A percentile compares a stretch with the other conserved stretches of the same genome.
Evolutionary conservation across 1,284 basidiomycete genomes (phyloP).

Genomic region (Rhodotorula mucilaginosa): DNA sequence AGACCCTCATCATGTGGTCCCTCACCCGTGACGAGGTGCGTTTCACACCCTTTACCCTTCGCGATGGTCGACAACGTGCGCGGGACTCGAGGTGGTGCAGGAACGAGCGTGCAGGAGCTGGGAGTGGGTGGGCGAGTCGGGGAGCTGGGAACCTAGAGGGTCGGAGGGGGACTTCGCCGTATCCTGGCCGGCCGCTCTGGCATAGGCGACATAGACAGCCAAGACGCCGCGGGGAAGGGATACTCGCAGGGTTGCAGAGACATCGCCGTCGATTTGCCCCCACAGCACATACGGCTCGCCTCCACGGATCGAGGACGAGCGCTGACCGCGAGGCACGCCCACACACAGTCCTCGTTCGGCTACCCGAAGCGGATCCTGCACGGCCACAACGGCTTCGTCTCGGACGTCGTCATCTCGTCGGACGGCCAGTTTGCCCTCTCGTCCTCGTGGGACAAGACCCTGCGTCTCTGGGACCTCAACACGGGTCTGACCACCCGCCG

Average conservation of each 20-base stretch:
- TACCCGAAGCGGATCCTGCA: constrained; percentile 96
- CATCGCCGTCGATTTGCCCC: neutral
- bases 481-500: constrained; percentile 89
- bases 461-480: constrained; percentile 98
- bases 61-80: neutral
- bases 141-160: neutral
- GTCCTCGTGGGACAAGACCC: constrained; percentile 99
- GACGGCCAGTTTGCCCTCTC: constrained; percentile 99
- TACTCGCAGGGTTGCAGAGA: no score
- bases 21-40: constrained; percentile 82
- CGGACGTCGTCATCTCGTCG: constrained; percentile 96
- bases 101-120: neutral
- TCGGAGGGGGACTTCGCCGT: neutral
- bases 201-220: no score
- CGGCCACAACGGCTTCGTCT: constrained; percentile 99
- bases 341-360: constrained; percentile 66
- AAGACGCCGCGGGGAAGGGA: no score
- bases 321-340: constrained; percentile 7
- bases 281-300: neutral
- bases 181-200: no score
- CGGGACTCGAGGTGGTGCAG: neutral
- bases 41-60: neutral
- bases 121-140: neutral
- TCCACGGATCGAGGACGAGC: neutral
- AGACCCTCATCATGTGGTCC: constrained; percentile 99